Evolutionary conservation across 352 stramenopile genomes (phyloP), one percentile per base, ranked within the genome.

Genomic region (Globisporangium echinulatum): DNA sequence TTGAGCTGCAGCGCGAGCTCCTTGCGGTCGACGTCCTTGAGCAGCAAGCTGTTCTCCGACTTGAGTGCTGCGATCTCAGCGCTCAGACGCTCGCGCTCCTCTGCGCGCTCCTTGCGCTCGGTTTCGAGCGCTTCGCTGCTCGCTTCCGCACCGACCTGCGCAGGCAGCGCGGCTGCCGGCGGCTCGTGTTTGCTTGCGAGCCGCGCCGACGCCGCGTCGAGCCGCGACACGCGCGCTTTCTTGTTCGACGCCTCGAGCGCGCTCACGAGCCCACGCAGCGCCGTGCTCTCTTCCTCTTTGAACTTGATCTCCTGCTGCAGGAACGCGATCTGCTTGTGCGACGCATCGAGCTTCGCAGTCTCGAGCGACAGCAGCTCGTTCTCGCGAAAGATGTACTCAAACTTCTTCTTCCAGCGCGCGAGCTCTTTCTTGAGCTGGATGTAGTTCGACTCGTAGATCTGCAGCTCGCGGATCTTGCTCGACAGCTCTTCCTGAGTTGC

Each of bases 301-400:
- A 91, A 92, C 67, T 88, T 88, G 61, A 92, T 87, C 62, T 92
- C 79, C 65, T 94, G 79, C 63, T 94, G 80, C 53, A 92, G 60
- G 52, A 90, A 92, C 9, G 78, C 77, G 39, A 94, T 88, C 58
- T 92, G 84, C 61, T 92, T 91, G 66, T 92, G 82, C 0, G 78
- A 83, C 14, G 79, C 73, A 54, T 94, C 82, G n/a, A 94, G 70
- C 63, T 94, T 94, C 37, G 76, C 75, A n/a, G 80, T 90, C 59
- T 94, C 84, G 36, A 91, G 71, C 56, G 80, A 87, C 44, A 94
- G 59, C 61, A 94, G 70, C 67, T 94, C 84, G 66, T 94, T 94
- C 64, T 94, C 84, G 49, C 81, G 70, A 59, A 94, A 92, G 15
- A 94, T 82, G 58, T 87, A 92, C 66, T 94, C 82, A 59, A 92